Percentiles rank a stretch among this genome's conserved stretches.
phyloP scores from a whole-genome alignment of 2,329 filamentous ascomycete species.

The Chalara sp. region DNA sequence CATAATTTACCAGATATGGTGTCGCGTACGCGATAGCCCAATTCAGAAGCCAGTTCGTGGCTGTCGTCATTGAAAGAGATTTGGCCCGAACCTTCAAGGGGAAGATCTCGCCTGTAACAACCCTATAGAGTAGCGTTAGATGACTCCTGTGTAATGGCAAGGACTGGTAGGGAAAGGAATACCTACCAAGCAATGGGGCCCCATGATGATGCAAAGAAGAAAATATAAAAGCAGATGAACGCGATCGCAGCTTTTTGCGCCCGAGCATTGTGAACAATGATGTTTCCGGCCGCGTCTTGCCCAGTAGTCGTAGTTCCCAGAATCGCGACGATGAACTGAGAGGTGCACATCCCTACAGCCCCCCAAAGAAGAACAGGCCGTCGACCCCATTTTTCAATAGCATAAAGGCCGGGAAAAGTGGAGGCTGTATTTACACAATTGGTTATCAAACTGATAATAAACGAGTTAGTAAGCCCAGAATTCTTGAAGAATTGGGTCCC shows the following conservation, averaged over 20 bases:
- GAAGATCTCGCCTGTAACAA: conserved; percentile 57
- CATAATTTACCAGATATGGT: conserved; percentile 71
- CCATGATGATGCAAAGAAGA: conserved; percentile 70
- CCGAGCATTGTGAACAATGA: conserved; percentile 41
- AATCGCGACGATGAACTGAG: conserved; percentile 41
- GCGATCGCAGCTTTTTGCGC: conserved; percentile 52
- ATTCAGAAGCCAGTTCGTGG: conserved; percentile 66
- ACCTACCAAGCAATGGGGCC: conserved; percentile 31
- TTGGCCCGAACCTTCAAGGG: conserved; percentile 58
- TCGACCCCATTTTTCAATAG: conserved; percentile 59
- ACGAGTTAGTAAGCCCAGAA: conserved; percentile 45
- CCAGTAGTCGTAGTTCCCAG: conserved; percentile 48
- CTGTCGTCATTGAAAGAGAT: conserved; percentile 59
- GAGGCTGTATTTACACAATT: conserved; percentile 56
- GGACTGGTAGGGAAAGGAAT: neutral
- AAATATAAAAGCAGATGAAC: conserved; percentile 66
- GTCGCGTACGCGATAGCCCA: conserved; percentile 76
- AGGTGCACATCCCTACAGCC: conserved; percentile 9
- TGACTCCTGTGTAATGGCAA: neutral
- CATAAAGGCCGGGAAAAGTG: conserved; percentile 54
- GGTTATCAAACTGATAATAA: conserved; percentile 57
- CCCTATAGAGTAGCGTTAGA: conserved; percentile 24
- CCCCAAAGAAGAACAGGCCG: conserved; percentile 58
- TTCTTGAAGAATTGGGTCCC: conserved; percentile 54
- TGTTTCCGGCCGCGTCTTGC: conserved; percentile 41